Conservation (phyloP, 345 rosid species). For the Eucalyptus guilfoylei region DNA sequence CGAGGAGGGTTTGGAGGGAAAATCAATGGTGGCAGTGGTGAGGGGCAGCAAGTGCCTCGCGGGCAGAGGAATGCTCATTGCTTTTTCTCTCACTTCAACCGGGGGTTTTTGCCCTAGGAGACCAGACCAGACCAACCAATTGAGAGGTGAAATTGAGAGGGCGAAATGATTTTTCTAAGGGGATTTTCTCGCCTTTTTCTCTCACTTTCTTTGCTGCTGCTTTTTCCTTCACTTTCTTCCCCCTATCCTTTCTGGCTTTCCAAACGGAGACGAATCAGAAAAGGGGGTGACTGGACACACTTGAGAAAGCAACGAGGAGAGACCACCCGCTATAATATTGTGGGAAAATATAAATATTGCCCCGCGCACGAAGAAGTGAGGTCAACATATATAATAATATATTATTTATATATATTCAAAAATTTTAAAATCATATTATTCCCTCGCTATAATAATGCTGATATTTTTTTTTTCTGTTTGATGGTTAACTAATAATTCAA, state of each 20-base stretch:
- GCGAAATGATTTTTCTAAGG: background rate
- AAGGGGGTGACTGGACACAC: background rate
- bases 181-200: background rate
- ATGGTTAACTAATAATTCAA: too few relatives aligned
- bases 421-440: background rate
- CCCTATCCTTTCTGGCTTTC: background rate
- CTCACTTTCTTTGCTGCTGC: background rate
- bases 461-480: background rate
- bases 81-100: background rate
- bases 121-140: background rate
- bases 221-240: background rate
- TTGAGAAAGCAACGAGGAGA: background rate
- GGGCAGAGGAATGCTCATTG: background rate
- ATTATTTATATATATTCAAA: too few relatives aligned
- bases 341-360: background rate
- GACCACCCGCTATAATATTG: background rate
- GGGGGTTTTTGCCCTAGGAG: background rate
- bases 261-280: background rate
- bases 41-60: background rate
- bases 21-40: too few relatives aligned
- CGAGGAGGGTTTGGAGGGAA: too few relatives aligned
- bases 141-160: background rate
- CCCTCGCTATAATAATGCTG: background rate
- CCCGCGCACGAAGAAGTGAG: background rate
- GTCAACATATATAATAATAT: background rate